These are phyloP conservation scores for Leccinellum albellum DNA, from an alignment of 768 basidiomycete species.

Conservation along the genomic window DNA sequence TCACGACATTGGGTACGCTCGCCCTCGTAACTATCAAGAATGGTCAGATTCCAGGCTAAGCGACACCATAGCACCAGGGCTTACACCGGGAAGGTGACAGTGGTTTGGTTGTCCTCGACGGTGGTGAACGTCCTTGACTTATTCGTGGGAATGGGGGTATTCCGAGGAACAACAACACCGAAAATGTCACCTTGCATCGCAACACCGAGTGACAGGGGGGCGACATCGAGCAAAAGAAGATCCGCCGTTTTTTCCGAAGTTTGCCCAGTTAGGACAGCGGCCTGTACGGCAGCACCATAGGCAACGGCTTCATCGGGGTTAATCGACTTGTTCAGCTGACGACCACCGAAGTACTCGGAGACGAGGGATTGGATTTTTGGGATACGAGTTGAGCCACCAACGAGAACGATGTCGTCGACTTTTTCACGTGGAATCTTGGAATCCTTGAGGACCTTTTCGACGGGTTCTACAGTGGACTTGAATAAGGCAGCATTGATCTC, in stretches of 20 bases:
- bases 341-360: conserved; percentile 97
- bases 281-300: conserved; percentile 99
- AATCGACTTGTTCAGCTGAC: conserved; percentile 99
- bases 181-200: conserved; percentile 99
- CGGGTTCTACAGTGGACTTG: conserved; percentile 97
- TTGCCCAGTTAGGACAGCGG: conserved; percentile 96
- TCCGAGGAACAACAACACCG: conserved; percentile 98
- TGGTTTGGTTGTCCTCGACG: conserved; percentile 99
- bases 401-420: conserved; percentile 99
- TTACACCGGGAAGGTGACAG: conserved; percentile 98
- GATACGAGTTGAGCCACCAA: conserved; percentile 99
- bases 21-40: conserved; percentile 77
- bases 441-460: conserved; percentile 99
- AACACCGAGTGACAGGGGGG: conserved; percentile 97
- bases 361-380: conserved; percentile 98
- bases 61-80: conserved; percentile 17
- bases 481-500: conserved; percentile 95
- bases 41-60: conserved; percentile 5
- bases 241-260: conserved; percentile 99
- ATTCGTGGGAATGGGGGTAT: conserved; percentile 99
- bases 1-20: conserved; percentile 99
- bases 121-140: conserved; percentile 99
- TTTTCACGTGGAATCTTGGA: conserved; percentile 96
- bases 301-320: conserved; percentile 99
- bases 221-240: conserved; percentile 96